phyloP scores from a whole-genome alignment of 1,139 yeast genomes.

The Candida glucosophila region DNA sequence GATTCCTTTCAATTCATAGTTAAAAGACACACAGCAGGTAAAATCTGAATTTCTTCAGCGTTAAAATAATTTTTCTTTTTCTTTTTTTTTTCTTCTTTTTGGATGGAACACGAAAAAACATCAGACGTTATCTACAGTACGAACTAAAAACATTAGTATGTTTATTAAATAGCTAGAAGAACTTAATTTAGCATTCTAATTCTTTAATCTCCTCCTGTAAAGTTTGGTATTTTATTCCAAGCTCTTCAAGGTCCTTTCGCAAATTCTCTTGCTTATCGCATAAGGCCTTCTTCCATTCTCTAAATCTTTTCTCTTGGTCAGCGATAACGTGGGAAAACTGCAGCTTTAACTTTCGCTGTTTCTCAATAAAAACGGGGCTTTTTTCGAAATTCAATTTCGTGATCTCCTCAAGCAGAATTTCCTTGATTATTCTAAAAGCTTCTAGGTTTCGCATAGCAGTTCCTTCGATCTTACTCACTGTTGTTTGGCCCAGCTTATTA shows the following conservation, averaged over 20 bases:
- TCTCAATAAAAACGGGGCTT: slow-evolving; percentile 41
- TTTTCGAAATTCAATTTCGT: slow-evolving; percentile 32
- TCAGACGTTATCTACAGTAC: too few relatives aligned
- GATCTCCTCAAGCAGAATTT: too few relatives aligned
- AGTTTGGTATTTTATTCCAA: slow-evolving; percentile 25
- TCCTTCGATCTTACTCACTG: slow-evolving; percentile 2
- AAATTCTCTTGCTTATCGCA: slow-evolving; percentile 46
- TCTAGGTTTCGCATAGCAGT: slow-evolving; percentile 11
- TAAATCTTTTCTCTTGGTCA: slow-evolving; percentile 52
- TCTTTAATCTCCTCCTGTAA: slow-evolving; percentile 34
- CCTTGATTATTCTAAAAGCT: slow-evolving; percentile 31
- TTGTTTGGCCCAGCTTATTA: slow-evolving; percentile 1
- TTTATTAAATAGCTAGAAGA: too few relatives aligned
- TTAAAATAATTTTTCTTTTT: too few relatives aligned
- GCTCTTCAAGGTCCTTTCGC: slow-evolving; percentile 45
- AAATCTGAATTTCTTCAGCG: too few relatives aligned
- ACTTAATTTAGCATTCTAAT: too few relatives aligned
- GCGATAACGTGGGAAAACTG: slow-evolving; percentile 40
- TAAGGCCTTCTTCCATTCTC: slow-evolving; percentile 57
- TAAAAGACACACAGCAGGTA: too few relatives aligned
- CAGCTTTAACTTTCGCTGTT: slow-evolving; percentile 36
- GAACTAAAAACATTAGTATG: too few relatives aligned
- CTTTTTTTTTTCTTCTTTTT: too few relatives aligned
- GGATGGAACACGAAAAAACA: too few relatives aligned
- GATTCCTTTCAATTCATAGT: too few relatives aligned